Evolutionary conservation across 2,329 filamentous ascomycete species (phyloP).

Genomic region (Pseudomassariella vexata): DNA sequence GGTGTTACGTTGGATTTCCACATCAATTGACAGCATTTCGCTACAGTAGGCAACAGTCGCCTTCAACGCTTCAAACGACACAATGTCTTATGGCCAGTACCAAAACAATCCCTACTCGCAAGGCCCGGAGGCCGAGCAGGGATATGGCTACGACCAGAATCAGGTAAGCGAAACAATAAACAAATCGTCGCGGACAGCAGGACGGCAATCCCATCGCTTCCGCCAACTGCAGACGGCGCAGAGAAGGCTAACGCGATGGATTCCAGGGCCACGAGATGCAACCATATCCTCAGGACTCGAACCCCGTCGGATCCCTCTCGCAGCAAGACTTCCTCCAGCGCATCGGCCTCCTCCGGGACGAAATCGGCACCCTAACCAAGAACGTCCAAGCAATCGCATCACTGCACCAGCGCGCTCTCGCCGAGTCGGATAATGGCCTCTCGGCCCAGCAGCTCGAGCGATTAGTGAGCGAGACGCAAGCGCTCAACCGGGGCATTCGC

Average conservation of each 20-base stretch:
- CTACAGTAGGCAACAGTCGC: neutral
- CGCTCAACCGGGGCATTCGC: conserved; percentile 69
- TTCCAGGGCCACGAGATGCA: conserved; percentile 47
- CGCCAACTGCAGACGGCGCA: conserved; percentile 1
- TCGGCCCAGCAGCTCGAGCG: conserved; percentile 57
- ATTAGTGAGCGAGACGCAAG: conserved; percentile 63
- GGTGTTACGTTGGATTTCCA: too few relatives aligned
- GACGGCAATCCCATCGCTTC: conserved; percentile 10
- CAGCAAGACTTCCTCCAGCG: conserved; percentile 64
- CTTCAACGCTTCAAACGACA: conserved; percentile 13
- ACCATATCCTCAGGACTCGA: conserved; percentile 32
- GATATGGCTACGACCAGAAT: conserved; percentile 34
- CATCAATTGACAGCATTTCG: conserved; percentile 1
- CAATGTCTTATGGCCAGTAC: conserved; percentile 60
- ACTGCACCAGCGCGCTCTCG: conserved; percentile 66
- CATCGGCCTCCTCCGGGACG: conserved; percentile 59
- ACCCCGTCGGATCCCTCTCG: conserved; percentile 35
- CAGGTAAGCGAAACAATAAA: conserved; percentile 34
- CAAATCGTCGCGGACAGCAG: conserved; percentile 19
- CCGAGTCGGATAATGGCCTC: conserved; percentile 52
- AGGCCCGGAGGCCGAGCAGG: conserved; percentile 40
- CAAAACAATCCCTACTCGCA: conserved; percentile 60
- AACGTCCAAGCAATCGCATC: conserved; percentile 63
- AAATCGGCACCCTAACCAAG: conserved; percentile 61
- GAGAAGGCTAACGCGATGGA: conserved; percentile 4